Evolutionary conservation across 208 protist species (phyloP), one percentile per base, ranked within the genome.

Genomic region (Trypanosoma conorhini): DNA sequence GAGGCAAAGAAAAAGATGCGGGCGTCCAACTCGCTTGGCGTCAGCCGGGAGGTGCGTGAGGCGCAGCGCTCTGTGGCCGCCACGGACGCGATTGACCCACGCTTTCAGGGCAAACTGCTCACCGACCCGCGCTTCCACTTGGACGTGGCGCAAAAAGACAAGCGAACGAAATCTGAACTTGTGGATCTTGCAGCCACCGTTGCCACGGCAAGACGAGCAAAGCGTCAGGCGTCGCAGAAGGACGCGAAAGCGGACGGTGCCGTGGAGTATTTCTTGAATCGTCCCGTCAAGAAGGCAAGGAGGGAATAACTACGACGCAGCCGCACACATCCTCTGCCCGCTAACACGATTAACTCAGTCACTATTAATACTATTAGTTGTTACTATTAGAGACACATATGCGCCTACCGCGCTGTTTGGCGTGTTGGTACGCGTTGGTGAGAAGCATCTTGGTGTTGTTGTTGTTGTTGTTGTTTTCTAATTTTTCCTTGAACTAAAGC

Each of bases 81-180:
- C 5, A 61, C 80, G 2, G 69, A 79, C n/a, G 56, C 75, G 19
- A 88, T 96, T 71, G 91, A 96, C 59, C 54, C 75, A 5, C 91
- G 91, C 59, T 96, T 96, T 82, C 79, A 88, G 69, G 80, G 70
- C 10, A 88, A 90, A 72, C 81, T 96, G n/a, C 83, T 96, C 22
- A 78, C 71, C 15, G 92, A 96, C 70, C 86, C 89, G 12, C 88
- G 92, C 42, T 96, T 91, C 62, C 88, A 96, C 69, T 68, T 96
- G 17, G 92, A 96, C 26, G 83, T 93, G 21, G 70, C 79, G 26
- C 85, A 87, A 50, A 80, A 81, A 44, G 89, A 95, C 72, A 86
- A 86, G 62, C 79, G 81, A 35, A 68, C 88, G 21, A 70, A 77
- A 19, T 67, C 80, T n/a, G 87, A 93, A 28, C 73, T 96, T 40